Conservation (phyloP, 2,329 filamentous ascomycete genomes). For the Penicillium corylophilum region DNA sequence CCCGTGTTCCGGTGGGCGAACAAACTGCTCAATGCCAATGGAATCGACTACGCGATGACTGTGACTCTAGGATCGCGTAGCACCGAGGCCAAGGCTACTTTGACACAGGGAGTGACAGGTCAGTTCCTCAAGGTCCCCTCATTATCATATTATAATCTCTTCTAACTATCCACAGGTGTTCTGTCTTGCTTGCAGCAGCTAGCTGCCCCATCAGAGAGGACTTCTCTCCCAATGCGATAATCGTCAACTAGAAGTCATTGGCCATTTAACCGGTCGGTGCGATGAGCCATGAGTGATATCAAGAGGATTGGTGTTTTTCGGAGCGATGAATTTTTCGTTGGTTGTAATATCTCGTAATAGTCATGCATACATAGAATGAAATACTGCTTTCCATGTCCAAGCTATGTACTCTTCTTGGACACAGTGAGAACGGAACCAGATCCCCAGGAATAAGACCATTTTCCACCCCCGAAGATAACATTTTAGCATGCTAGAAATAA, state of each 20-base stretch:
- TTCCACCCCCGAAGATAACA: no score
- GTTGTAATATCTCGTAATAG: background rate
- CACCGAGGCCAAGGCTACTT: constrained; percentile 79
- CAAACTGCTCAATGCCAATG: constrained; percentile 59
- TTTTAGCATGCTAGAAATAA: no score
- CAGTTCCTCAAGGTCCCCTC: constrained; percentile 37
- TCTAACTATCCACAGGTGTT: constrained; percentile 42
- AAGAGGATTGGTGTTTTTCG: background rate
- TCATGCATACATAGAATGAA: background rate
- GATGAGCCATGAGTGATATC: background rate
- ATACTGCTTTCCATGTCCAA: background rate
- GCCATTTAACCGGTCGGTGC: background rate
- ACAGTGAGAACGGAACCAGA: no score
- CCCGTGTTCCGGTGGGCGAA: constrained; percentile 95
- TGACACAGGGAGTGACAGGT: constrained; percentile 92
- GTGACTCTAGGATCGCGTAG: constrained; percentile 84
- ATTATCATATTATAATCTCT: constrained; percentile 5
- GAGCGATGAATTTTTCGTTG: background rate
- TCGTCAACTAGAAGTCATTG: background rate
- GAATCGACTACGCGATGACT: constrained; percentile 71
- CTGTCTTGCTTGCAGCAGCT: constrained; percentile 56
- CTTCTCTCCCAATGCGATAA: constrained; percentile 22
- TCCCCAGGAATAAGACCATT: no score
- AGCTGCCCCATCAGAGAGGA: constrained; percentile 25
- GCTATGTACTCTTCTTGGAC: no score